Base-by-base conservation (phyloP, 164 flowering plant species). In the Annona squamosa region DNA sequence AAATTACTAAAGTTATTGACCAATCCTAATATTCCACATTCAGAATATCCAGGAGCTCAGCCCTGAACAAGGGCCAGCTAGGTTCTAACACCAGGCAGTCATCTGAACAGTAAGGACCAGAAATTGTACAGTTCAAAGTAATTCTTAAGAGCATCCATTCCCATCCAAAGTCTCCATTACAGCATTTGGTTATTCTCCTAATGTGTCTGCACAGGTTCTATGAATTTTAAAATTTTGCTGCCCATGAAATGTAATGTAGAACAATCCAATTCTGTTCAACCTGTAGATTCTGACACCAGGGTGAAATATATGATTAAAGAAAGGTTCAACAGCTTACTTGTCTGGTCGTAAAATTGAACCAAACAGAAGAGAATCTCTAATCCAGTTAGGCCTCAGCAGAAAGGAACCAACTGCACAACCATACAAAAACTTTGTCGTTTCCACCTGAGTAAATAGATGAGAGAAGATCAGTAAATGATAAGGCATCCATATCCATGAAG, bases 401-500 rank as follows among this genome's bases (percentile, higher is more conserved):
- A 77, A 72, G 65, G 96, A 81, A 77, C 83, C 84, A 68, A 89
- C 84, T 4, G 97, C 96, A 84, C 98, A 90, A 2, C 93, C 98
- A 80, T 89, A 94, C 82, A 94, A 81, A 80, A 94, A 90, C 74
- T 85, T 88, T 72, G 85, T 78, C 17, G 94, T 88, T 80, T 84
- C 87, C 71, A 85, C 78, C 98, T 93, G 91, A 56, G 12, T 4
- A 41, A 47, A 46, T 16, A 79, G 0, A 77, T 45, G 63, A 59
- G 71, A 76, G 13, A 37, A 65, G 59, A 65, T 63, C 52, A 67
- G 68, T 48, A n/a, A 63, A 7, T 65, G 62, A 46, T 10, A n/a
- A 71, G 66, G 66, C 44, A 61, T 46, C n/a, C 65, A 61, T 71
- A 42, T 16, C 41, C 12, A 17, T 10, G n/a, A 63, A 3, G 18